Evolutionary conservation across 2,329 filamentous ascomycete species (phyloP).

Genomic region (Sclerotinia glacialis): DNA sequence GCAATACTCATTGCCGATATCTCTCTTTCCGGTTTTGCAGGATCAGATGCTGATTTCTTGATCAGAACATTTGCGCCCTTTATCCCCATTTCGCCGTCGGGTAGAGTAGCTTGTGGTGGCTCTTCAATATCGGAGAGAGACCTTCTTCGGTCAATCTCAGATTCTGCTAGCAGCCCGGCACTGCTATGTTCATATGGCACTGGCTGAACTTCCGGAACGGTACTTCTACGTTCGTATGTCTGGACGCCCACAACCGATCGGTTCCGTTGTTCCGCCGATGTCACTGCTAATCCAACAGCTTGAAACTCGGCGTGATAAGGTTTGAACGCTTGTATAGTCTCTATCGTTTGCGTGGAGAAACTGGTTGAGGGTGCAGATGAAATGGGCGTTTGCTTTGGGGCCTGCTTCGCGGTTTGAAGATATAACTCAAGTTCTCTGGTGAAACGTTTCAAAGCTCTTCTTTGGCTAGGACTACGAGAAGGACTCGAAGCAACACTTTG

Average conservation of each 20-base stretch:
- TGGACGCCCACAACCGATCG: not conserved
- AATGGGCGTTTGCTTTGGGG: slow-evolving; percentile 41
- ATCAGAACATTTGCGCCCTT: slow-evolving; percentile 17
- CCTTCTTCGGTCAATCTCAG: not conserved
- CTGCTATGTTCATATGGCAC: not conserved
- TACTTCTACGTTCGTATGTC: slow-evolving; percentile 9
- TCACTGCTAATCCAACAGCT: slow-evolving; percentile 55
- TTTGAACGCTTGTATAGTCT: slow-evolving; percentile 52
- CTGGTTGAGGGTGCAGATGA: slow-evolving; percentile 33
- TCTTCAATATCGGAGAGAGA: not conserved
- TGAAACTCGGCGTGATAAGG: slow-evolving; percentile 54
- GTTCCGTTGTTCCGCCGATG: slow-evolving; percentile 47
- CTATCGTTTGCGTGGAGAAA: slow-evolving; percentile 49
- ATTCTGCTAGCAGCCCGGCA: not conserved
- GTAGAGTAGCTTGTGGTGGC: slow-evolving; percentile 24
- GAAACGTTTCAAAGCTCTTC: slow-evolving; percentile 44
- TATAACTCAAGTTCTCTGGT: slow-evolving; percentile 45
- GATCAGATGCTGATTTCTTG: slow-evolving; percentile 10
- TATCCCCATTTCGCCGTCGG: slow-evolving; percentile 27
- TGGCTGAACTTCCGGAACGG: slow-evolving; percentile 18
- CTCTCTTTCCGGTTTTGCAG: not conserved
- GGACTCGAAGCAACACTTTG: slow-evolving; percentile 28
- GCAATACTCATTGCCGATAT: slow-evolving; percentile 26
- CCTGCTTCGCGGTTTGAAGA: slow-evolving; percentile 42
- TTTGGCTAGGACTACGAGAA: slow-evolving; percentile 46